Evolutionary conservation across 345 rosid genomes (phyloP), one percentile per base, ranked within the genome.

Genomic region (Salix arbutifolia): DNA sequence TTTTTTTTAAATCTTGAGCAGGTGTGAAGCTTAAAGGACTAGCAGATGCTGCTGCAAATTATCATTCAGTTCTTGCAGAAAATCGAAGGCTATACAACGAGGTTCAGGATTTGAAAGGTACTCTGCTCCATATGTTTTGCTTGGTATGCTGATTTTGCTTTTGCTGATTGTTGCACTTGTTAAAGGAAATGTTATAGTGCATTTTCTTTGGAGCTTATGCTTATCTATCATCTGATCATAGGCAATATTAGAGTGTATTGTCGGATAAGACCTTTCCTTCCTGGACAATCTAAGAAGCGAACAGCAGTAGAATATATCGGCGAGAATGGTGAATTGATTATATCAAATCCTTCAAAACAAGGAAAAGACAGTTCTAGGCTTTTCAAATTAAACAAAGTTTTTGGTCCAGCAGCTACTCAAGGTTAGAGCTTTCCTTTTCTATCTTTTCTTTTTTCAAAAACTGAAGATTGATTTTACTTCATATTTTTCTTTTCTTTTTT

Each of bases 221-320:
- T 66, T 35, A 8, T 33, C n/a, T 66, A 7, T 18, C 23, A 7
- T 67, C 21, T 50, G 38, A 19, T 65, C 25, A 67, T 78, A 96
- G 99, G 99, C 83, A 92, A 96, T 82, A 96, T 96, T 73, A 90
- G 99, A 85, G 98, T 96, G 14, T 94, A 96, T 84, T 96, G 98
- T 77, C 91, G 99, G 65, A 90, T 96, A 72, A 87, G 97, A 72
- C 99, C 99, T 67, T 94, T 96, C 81, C 95, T 90, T 76, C 94
- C 90, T 0, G 99, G 94, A 40, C 95, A 96, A 86, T 87, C 78
- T 75, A 87, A 74, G 86, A 92, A 79, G 82, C 95, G 85, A 75
- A 93, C 98, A 37, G 76, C 91, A 40, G 82, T 96, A 48, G 97
- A 96, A 65, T 89, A 87, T 79, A 83, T 85, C 46, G 97, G 98